Conservation (phyloP, 768 basidiomycete genomes). For the Lentinus tigrinus region DNA sequence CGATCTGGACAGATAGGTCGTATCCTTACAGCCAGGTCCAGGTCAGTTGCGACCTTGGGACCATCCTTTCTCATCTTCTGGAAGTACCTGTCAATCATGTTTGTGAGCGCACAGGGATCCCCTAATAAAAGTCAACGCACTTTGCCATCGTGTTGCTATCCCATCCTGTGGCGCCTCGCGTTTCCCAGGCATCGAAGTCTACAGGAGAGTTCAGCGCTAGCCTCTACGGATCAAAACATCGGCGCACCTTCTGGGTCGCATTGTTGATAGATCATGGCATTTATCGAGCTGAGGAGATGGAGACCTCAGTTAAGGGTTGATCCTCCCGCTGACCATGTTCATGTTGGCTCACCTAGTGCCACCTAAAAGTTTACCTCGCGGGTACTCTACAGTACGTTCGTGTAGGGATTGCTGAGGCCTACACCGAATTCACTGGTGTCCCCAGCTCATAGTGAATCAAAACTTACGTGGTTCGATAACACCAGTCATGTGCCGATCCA, state of each 20-base stretch:
- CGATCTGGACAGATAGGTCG: neutral
- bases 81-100: slow-evolving; percentile 48
- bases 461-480: slow-evolving; percentile 8
- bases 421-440: neutral
- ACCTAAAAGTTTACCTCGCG: slow-evolving; percentile 24
- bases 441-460: neutral
- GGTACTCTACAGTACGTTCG: slow-evolving; percentile 16
- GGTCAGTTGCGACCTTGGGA: slow-evolving; percentile 43
- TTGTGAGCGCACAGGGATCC: neutral
- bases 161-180: slow-evolving; percentile 51
- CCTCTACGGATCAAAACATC: neutral
- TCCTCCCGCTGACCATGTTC: neutral
- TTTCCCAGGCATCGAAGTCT: slow-evolving; percentile 64
- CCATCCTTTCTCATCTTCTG: slow-evolving; percentile 59
- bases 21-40: slow-evolving; percentile 33
- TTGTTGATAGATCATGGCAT: slow-evolving; percentile 43
- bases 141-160: slow-evolving; percentile 47
- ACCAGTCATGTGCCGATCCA: slow-evolving; percentile 43
- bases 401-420: slow-evolving; percentile 17
- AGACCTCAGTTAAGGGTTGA: neutral
- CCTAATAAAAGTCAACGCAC: slow-evolving; percentile 33
- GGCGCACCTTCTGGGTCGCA: neutral
- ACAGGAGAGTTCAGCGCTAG: slow-evolving; percentile 54
- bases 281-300: slow-evolving; percentile 37
- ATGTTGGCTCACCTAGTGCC: slow-evolving; percentile 19